Evolutionary conservation across 2,329 filamentous ascomycete species (phyloP).

Genomic region (Apiospora kogelbergensis): DNA sequence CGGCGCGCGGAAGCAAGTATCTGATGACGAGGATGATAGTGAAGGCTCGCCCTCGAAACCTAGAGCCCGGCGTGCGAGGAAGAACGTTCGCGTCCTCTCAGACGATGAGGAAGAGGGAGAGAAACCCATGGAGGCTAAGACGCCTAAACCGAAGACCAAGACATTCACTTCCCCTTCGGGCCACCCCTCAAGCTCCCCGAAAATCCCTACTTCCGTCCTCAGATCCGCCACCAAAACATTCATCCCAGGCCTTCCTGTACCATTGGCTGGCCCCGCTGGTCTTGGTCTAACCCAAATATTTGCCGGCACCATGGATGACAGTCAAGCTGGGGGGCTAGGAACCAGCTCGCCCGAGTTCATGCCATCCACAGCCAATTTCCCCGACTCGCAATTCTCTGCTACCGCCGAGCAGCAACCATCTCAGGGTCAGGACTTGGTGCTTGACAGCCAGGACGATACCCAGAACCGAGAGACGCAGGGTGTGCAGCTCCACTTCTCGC

Average conservation of each 20-base stretch:
- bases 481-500: slow-evolving; percentile 57
- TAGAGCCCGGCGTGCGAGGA: slow-evolving; percentile 40
- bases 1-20: slow-evolving; percentile 35
- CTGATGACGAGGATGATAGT: slow-evolving; percentile 37
- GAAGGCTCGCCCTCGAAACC: slow-evolving; percentile 37
- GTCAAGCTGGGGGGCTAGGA: slow-evolving; percentile 26
- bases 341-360: slow-evolving; percentile 46
- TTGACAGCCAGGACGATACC: slow-evolving; percentile 45
- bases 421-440: slow-evolving; percentile 46
- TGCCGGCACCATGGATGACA: slow-evolving; percentile 80
- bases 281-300: slow-evolving; percentile 88
- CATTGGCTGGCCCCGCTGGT: slow-evolving; percentile 54
- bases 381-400: slow-evolving; percentile 62
- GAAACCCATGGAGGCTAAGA: slow-evolving; percentile 46
- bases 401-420: slow-evolving; percentile 49
- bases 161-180: slow-evolving; percentile 42
- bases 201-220: slow-evolving; percentile 63
- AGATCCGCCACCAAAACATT: slow-evolving; percentile 68
- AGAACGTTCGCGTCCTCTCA: slow-evolving; percentile 55
- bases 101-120: slow-evolving; percentile 66
- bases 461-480: slow-evolving; percentile 39
- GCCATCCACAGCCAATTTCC: slow-evolving; percentile 57
- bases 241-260: slow-evolving; percentile 66
- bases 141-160: slow-evolving; percentile 47
- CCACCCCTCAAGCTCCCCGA: slow-evolving; percentile 47